These are phyloP conservation scores for Suillus ampliporus DNA, from an alignment of 768 basidiomycete species.

Conservation along the genomic window DNA sequence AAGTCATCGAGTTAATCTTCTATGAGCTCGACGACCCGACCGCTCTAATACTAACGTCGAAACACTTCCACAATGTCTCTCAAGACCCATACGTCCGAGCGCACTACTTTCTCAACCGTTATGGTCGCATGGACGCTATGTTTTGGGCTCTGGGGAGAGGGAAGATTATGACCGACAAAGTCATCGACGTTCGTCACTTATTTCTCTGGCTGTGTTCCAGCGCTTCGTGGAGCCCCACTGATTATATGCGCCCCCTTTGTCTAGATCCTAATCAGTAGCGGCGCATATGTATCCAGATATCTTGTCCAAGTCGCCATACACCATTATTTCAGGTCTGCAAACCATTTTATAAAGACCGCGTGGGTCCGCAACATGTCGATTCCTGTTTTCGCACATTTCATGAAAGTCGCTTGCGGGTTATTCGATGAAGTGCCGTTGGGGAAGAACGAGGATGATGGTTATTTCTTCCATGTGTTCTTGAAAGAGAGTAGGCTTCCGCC, in stretches of 20 bases:
- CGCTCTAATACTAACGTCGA: slow-evolving; percentile 59
- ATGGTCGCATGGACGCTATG: slow-evolving; percentile 72
- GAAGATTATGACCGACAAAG: slow-evolving; percentile 63
- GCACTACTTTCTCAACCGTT: slow-evolving; percentile 76
- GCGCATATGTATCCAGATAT: slow-evolving; percentile 81
- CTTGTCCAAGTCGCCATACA: slow-evolving; percentile 79
- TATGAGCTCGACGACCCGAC: slow-evolving; percentile 73
- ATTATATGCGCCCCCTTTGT: slow-evolving; percentile 30
- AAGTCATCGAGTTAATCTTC: slow-evolving; percentile 76
- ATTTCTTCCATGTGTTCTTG: slow-evolving; percentile 65
- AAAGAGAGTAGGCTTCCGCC: slow-evolving; percentile 72
- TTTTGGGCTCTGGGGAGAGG: slow-evolving; percentile 79
- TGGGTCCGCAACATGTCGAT: slow-evolving; percentile 75
- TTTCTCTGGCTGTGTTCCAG: slow-evolving; percentile 26
- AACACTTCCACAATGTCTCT: slow-evolving; percentile 65
- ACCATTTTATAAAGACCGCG: slow-evolving; percentile 74
- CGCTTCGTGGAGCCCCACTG: slow-evolving; percentile 18
- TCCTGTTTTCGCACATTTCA: slow-evolving; percentile 65
- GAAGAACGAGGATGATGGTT: slow-evolving; percentile 80
- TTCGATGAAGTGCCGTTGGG: slow-evolving; percentile 71
- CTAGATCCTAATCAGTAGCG: slow-evolving; percentile 75
- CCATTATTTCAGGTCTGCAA: slow-evolving; percentile 75
- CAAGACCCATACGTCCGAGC: slow-evolving; percentile 79
- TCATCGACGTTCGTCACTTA: slow-evolving; percentile 65
- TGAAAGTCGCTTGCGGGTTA: slow-evolving; percentile 58